A percentile compares a stretch with the other conserved stretches of the same genome.
phyloP scores from a whole-genome alignment of 805 yeast genomes.

The Kuraishia capsulata region DNA sequence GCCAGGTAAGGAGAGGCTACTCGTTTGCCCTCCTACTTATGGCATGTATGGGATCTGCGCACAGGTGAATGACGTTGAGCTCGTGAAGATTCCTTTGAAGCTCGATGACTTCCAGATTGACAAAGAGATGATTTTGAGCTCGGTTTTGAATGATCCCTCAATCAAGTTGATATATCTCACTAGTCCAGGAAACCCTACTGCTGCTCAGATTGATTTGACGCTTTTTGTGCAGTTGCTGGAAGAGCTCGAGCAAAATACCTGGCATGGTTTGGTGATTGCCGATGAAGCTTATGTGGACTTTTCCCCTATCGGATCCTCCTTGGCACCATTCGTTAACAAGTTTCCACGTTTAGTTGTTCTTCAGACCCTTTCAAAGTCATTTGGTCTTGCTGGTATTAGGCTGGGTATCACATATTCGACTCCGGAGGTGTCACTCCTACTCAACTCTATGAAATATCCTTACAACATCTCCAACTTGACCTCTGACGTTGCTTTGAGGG shows the following conservation, averaged over 20 bases:
- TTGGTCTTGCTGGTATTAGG: slow-evolving; percentile 93
- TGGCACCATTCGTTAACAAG: slow-evolving; percentile 70
- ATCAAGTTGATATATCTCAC: slow-evolving; percentile 80
- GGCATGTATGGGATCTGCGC: slow-evolving; percentile 96
- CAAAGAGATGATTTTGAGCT: slow-evolving; percentile 40
- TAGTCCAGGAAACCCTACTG: slow-evolving; percentile 97
- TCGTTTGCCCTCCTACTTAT: slow-evolving; percentile 91
- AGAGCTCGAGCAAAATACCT: slow-evolving; percentile 26
- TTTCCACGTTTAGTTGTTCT: slow-evolving; percentile 78
- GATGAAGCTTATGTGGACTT: slow-evolving; percentile 97
- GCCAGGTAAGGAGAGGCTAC: slow-evolving; percentile 76
- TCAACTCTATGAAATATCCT: slow-evolving; percentile 93
- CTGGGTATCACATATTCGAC: slow-evolving; percentile 73
- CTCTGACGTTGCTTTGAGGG: slow-evolving; percentile 65
- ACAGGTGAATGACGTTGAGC: slow-evolving; percentile 75
- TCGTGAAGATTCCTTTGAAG: slow-evolving; percentile 67
- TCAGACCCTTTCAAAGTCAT: slow-evolving; percentile 90
- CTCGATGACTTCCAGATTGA: slow-evolving; percentile 59
- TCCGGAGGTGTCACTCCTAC: slow-evolving; percentile 47
- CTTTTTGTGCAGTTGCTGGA: slow-evolving; percentile 39
- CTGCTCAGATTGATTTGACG: slow-evolving; percentile 41
- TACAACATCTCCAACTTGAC: slow-evolving; percentile 85
- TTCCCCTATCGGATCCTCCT: slow-evolving; percentile 54
- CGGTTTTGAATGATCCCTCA: slow-evolving; percentile 42
- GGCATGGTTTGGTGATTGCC: slow-evolving; percentile 74